phyloP scores from a whole-genome alignment of 495 filamentous ascomycete genomes.

The Aspergillus nanangensis region DNA sequence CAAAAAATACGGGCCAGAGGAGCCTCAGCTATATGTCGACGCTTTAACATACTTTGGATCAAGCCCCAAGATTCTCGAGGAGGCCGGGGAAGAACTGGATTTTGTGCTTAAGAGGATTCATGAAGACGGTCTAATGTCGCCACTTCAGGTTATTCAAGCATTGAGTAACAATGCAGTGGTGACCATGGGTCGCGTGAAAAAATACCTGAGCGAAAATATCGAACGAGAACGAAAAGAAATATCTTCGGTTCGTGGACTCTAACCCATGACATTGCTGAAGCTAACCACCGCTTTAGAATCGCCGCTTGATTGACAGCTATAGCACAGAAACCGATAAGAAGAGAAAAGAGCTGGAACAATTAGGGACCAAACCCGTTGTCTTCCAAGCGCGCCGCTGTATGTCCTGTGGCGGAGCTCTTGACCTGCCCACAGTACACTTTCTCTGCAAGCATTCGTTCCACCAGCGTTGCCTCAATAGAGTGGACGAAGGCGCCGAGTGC shows the following conservation, averaged over 20 bases:
- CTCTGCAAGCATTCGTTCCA: conserved; percentile 96
- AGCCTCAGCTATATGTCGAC: conserved; percentile 89
- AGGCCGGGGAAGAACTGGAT: conserved; percentile 79
- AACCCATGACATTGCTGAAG: neutral
- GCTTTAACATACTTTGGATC: conserved; percentile 93
- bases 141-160: conserved; percentile 93
- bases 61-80: conserved; percentile 71
- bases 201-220: conserved; percentile 84
- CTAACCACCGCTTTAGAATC: conserved; percentile 56
- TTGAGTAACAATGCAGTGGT: conserved; percentile 80
- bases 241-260: conserved; percentile 41
- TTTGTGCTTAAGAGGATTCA: conserved; percentile 81
- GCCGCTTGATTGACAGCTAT: conserved; percentile 77
- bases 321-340: conserved; percentile 80
- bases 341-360: conserved; percentile 67
- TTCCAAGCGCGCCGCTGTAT: conserved; percentile 87
- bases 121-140: conserved; percentile 87
- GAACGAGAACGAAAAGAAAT: conserved; percentile 85
- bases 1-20: conserved; percentile 83
- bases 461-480: conserved; percentile 70
- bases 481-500: conserved; percentile 71
- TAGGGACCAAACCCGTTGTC: conserved; percentile 74
- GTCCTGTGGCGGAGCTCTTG: conserved; percentile 67
- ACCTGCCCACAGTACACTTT: conserved; percentile 90
- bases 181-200: conserved; percentile 95